Conservation (phyloP, 192 early-diverging fungal species). For the Coemansia sp. region DNA sequence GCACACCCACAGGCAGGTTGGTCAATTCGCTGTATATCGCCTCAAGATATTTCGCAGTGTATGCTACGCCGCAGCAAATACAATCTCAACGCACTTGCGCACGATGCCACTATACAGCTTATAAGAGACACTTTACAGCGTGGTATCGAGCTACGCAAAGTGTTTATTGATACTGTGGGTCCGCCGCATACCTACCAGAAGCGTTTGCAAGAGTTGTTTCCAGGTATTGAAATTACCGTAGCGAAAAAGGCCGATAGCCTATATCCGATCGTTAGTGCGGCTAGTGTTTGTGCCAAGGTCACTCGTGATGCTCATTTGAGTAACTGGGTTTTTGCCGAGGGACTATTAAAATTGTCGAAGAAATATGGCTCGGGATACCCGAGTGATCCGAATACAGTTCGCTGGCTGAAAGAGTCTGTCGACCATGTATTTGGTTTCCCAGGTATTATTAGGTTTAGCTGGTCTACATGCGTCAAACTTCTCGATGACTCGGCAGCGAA, state of each 20-base stretch:
- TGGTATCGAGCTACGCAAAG: slow-evolving; percentile 68
- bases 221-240: slow-evolving; percentile 78
- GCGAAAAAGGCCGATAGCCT: slow-evolving; percentile 93
- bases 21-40: slow-evolving; percentile 80
- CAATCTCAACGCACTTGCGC: slow-evolving; percentile 91
- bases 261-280: slow-evolving; percentile 94
- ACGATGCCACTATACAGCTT: slow-evolving; percentile 90
- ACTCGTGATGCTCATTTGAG: slow-evolving; percentile 46
- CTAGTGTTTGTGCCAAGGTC: slow-evolving; percentile 95
- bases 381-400: slow-evolving; percentile 83
- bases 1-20: slow-evolving; percentile 72
- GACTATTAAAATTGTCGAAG: slow-evolving; percentile 52
- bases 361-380: slow-evolving; percentile 93
- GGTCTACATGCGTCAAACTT: slow-evolving; percentile 82
- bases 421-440: slow-evolving; percentile 95
- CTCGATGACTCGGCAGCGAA: slow-evolving; percentile 58
- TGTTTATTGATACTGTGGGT: slow-evolving; percentile 97
- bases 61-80: slow-evolving; percentile 89
- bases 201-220: slow-evolving; percentile 78
- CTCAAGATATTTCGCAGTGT: slow-evolving; percentile 87
- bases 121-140: slow-evolving; percentile 66
- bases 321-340: slow-evolving; percentile 53
- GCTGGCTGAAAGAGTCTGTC: slow-evolving; percentile 78
- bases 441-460: slow-evolving; percentile 89
- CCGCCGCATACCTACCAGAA: slow-evolving; percentile 83